These are phyloP conservation scores for Haplographium delicatum DNA, from an alignment of 495 filamentous ascomycete genomes.

Conservation along the genomic window DNA sequence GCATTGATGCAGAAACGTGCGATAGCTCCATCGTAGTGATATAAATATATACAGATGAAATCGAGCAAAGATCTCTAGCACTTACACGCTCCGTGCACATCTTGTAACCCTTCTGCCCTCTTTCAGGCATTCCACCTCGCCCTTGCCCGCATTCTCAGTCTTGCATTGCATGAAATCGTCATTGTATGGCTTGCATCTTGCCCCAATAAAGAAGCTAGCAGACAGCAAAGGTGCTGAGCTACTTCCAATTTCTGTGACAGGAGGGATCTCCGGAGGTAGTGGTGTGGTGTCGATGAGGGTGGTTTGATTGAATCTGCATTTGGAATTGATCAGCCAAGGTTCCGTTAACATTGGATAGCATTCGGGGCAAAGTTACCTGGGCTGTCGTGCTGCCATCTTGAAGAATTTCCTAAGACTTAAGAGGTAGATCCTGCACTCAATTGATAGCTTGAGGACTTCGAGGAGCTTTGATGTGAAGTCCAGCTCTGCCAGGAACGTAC, in stretches of 20 bases:
- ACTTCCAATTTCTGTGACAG: conserved; percentile 84
- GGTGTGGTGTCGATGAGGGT: conserved; percentile 94
- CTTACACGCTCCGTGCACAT: conserved; percentile 94
- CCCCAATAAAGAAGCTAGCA: conserved; percentile 96
- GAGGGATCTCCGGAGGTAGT: conserved; percentile 83
- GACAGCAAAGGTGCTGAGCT: conserved; percentile 87
- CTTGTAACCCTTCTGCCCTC: conserved; percentile 94
- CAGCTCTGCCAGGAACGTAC: conserved; percentile 4
- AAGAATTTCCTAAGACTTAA: conserved; percentile 20
- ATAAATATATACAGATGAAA: too few species aligned
- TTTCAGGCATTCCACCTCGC: conserved; percentile 91
- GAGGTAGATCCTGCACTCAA: conserved; percentile 17
- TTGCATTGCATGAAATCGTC: conserved; percentile 99
- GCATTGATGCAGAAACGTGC: too few species aligned
- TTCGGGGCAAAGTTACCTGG: conserved; percentile 34
- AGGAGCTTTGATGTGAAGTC: conserved; percentile 20
- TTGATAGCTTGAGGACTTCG: conserved; percentile 12
- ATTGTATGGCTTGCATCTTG: conserved; percentile 89
- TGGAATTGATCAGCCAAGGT: conserved; percentile 12
- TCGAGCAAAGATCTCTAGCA: too few species aligned
- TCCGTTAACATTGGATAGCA: too few species aligned
- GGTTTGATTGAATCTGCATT: conserved; percentile 80
- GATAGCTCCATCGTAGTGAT: too few species aligned
- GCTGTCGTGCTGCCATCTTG: conserved; percentile 46
- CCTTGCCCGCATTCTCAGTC: conserved; percentile 75